Percentiles rank a stretch among this genome's conserved stretches.
Conservation (phyloP, 331 rosid species). For the Rosa hybrid region DNA sequence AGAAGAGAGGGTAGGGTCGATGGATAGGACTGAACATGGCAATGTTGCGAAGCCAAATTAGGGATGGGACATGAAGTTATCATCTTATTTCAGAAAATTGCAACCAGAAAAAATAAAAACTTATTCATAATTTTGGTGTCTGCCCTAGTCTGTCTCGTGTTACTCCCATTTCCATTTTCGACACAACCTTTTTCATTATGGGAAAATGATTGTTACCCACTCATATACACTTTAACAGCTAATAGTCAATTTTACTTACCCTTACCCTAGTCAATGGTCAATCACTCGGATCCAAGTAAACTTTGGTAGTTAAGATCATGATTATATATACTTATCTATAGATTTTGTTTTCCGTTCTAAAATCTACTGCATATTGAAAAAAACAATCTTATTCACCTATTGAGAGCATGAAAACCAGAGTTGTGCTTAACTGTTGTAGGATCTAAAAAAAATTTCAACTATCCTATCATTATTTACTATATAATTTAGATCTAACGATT, state of each 20-base stretch:
- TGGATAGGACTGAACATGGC: conserved; percentile 21
- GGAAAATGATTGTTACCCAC: conserved; percentile 27
- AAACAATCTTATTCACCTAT: too few relatives aligned
- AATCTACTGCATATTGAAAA: background rate
- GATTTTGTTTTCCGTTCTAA: background rate
- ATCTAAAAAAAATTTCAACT: too few relatives aligned
- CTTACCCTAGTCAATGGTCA: conserved; percentile 25
- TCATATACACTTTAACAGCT: background rate
- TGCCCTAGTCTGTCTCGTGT: conserved; percentile 29
- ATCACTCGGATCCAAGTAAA: background rate
- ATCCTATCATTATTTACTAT: too few relatives aligned
- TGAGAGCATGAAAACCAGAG: too few relatives aligned
- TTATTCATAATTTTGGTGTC: conserved; percentile 30
- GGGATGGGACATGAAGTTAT: conserved; percentile 31
- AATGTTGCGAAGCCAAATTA: conserved; percentile 35
- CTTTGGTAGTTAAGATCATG: background rate
- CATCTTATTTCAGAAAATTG: conserved; percentile 9
- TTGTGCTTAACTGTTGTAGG: too few relatives aligned
- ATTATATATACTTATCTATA: background rate
- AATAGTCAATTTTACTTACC: background rate
- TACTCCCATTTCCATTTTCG: conserved; percentile 28
- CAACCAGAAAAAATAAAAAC: conserved; percentile 8
- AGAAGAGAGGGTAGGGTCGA: conserved; percentile 8
- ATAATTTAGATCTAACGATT: too few relatives aligned
- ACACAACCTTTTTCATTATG: conserved; percentile 24